These are phyloP conservation scores for Cryphonectria naterciae DNA, from an alignment of 2,329 filamentous ascomycete species.

Conservation along the genomic window DNA sequence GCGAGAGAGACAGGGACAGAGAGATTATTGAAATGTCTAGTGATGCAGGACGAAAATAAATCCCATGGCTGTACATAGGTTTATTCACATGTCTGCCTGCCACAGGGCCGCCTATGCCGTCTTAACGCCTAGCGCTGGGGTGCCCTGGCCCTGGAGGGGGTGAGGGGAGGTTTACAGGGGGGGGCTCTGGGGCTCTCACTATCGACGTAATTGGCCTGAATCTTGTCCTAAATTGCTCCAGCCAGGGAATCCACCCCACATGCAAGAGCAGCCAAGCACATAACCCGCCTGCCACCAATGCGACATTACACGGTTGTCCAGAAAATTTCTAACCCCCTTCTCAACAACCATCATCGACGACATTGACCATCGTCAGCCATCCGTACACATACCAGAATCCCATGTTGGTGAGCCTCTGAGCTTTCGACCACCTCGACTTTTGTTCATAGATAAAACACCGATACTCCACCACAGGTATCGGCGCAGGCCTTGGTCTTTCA, in stretches of 20 bases:
- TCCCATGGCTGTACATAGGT: neutral
- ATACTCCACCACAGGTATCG: conserved; percentile 84
- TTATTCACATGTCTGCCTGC: neutral
- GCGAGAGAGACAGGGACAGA: too few relatives aligned
- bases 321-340: neutral
- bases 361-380: neutral
- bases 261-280: neutral
- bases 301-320: neutral
- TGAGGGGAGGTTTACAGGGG: too few relatives aligned
- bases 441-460: conserved; percentile 57
- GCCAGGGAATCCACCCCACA: conserved; percentile 1
- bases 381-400: neutral
- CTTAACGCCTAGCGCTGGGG: neutral
- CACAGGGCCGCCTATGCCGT: neutral
- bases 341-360: neutral
- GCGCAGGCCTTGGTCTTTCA: conserved; percentile 62
- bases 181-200: too few relatives aligned
- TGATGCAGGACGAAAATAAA: neutral
- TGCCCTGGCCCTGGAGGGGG: neutral
- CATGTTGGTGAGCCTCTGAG: conserved; percentile 3
- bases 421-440: neutral
- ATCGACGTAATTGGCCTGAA: conserved; percentile 13
- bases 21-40: neutral
- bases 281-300: neutral
- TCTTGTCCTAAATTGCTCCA: neutral